Conservation (phyloP, 2,329 filamentous ascomycete genomes). For the Podosphaera xanthii region DNA sequence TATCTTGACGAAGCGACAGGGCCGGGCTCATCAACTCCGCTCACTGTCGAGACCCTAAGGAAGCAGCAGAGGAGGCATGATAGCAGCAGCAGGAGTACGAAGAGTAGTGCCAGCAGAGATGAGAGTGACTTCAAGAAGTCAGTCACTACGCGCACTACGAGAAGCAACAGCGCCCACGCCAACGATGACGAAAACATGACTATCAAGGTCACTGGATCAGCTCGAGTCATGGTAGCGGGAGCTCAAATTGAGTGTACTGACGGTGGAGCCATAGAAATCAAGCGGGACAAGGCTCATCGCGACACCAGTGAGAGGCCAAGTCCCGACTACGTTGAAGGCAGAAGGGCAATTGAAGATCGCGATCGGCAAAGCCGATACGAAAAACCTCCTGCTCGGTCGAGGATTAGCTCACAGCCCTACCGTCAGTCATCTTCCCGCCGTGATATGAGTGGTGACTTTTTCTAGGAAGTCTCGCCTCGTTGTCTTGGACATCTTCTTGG, state of each 20-base stretch:
- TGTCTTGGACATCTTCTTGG: no score
- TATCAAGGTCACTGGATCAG: slow-evolving; percentile 33
- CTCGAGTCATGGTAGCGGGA: slow-evolving; percentile 31
- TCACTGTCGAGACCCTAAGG: slow-evolving; percentile 31
- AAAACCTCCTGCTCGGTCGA: slow-evolving; percentile 6
- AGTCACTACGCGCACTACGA: slow-evolving; percentile 35
- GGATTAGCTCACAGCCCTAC: slow-evolving; percentile 7
- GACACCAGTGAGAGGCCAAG: slow-evolving; percentile 27
- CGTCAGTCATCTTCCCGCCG: neutral
- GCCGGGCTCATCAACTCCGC: slow-evolving; percentile 20
- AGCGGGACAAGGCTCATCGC: slow-evolving; percentile 18
- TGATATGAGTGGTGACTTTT: neutral
- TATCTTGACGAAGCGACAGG: slow-evolving; percentile 30
- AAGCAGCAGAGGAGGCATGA: slow-evolving; percentile 24
- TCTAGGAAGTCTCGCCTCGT: neutral
- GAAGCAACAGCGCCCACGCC: slow-evolving; percentile 18
- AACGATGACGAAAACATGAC: slow-evolving; percentile 35
- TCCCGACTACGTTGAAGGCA: slow-evolving; percentile 16
- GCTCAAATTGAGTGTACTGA: slow-evolving; percentile 34
- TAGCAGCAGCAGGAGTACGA: slow-evolving; percentile 28
- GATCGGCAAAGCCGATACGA: slow-evolving; percentile 10
- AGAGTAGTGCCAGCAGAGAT: slow-evolving; percentile 36
- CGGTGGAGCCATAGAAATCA: slow-evolving; percentile 36
- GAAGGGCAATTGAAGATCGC: slow-evolving; percentile 7
- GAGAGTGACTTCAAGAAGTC: slow-evolving; percentile 40